Evolutionary conservation across 345 rosid genomes (phyloP).

Genomic region (Litchi chinensis): DNA sequence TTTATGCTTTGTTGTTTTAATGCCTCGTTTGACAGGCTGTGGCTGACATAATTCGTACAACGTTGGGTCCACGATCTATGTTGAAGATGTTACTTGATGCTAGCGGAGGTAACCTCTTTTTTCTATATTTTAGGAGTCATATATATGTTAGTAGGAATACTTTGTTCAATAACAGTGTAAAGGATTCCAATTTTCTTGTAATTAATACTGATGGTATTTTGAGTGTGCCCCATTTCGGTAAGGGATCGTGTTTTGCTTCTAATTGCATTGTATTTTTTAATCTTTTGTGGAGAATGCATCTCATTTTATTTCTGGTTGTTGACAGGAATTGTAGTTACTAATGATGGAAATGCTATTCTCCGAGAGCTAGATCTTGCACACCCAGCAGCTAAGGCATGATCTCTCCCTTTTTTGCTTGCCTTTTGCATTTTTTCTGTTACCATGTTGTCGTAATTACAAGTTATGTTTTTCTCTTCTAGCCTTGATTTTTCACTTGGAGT

Average conservation of each 20-base stretch:
- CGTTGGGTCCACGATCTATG: conserved; percentile 97
- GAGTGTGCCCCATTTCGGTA: not conserved
- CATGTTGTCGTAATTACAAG: not conserved
- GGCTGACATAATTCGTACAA: conserved; percentile 91
- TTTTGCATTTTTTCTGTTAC: conserved; percentile 13
- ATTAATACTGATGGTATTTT: not conserved
- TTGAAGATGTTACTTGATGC: conserved; percentile 96
- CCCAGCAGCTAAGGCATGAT: conserved; percentile 87
- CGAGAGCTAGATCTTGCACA: conserved; percentile 93
- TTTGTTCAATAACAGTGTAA: not conserved
- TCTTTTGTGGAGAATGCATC: not conserved
- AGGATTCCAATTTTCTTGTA: not conserved
- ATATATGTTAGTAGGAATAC: not conserved
- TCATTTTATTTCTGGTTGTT: conserved; percentile 6
- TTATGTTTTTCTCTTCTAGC: not conserved
- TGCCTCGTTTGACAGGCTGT: conserved; percentile 59
- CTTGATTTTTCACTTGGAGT: not conserved
- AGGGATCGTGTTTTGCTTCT: not conserved
- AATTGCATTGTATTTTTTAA: not conserved
- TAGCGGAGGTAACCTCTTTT: conserved; percentile 59
- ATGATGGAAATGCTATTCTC: conserved; percentile 94
- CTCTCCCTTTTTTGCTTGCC: not conserved
- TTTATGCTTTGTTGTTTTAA: not conserved
- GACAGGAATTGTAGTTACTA: conserved; percentile 89
- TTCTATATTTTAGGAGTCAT: not conserved